Conservation (phyloP, 495 filamentous ascomycete genomes). For the Xylaria flabelliformis region DNA sequence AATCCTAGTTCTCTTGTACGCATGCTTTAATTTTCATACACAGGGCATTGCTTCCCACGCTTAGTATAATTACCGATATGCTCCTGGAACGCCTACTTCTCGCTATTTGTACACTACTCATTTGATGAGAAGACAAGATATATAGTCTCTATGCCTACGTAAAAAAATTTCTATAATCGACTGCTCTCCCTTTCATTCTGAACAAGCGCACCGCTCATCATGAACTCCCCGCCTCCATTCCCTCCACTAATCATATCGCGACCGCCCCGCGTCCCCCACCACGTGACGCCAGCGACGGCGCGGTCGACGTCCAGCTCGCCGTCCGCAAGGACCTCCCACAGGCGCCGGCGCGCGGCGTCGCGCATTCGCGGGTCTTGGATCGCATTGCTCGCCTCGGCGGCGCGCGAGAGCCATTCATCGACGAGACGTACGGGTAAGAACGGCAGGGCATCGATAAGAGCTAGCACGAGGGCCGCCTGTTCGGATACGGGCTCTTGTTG, state of each 20-base stretch:
- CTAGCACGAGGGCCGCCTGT: slow-evolving; percentile 78
- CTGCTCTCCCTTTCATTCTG: slow-evolving; percentile 26
- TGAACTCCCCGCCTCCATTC: slow-evolving; percentile 24
- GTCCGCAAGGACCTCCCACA: slow-evolving; percentile 82
- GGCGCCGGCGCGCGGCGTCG: slow-evolving; percentile 69
- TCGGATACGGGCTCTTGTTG: slow-evolving; percentile 64
- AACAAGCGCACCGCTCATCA: slow-evolving; percentile 56
- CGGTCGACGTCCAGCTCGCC: slow-evolving; percentile 95
- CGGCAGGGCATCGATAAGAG: slow-evolving; percentile 83
- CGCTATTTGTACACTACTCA: neutral
- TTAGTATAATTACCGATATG: neutral
- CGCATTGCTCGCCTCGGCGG: slow-evolving; percentile 69
- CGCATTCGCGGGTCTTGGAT: slow-evolving; percentile 68
- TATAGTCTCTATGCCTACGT: too few relatives aligned
- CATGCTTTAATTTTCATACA: neutral
- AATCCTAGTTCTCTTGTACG: neutral
- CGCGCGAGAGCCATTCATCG: slow-evolving; percentile 67
- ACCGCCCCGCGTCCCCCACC: slow-evolving; percentile 72
- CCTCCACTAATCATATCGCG: slow-evolving; percentile 41
- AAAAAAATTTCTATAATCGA: slow-evolving; percentile 26
- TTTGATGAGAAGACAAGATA: neutral
- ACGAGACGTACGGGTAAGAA: slow-evolving; percentile 72
- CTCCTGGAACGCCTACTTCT: neutral
- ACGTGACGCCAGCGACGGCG: slow-evolving; percentile 78
- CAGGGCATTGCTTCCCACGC: neutral